phyloP scores from a whole-genome alignment of 2,329 filamentous ascomycete species.

The Coccinonectria pachysandricola region DNA sequence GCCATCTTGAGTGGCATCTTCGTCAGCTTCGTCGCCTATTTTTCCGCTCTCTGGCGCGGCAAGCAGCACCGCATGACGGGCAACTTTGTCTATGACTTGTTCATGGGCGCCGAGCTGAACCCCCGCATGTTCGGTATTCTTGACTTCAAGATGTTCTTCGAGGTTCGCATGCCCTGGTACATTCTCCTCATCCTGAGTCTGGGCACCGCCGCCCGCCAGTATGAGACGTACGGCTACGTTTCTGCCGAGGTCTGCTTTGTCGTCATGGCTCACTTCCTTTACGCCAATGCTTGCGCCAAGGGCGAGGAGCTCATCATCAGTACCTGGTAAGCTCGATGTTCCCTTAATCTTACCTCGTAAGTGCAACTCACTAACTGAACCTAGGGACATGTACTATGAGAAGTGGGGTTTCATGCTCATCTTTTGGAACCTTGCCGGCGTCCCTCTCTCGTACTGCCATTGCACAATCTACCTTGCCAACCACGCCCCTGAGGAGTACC shows the following conservation, averaged over 20 bases:
- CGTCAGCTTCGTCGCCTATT: slow-evolving; percentile 74
- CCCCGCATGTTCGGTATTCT: slow-evolving; percentile 77
- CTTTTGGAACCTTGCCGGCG: slow-evolving; percentile 92
- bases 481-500: slow-evolving; percentile 67
- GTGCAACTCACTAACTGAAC: slow-evolving; percentile 1
- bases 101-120: slow-evolving; percentile 87
- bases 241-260: slow-evolving; percentile 77
- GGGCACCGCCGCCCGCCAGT: slow-evolving; percentile 70
- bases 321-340: slow-evolving; percentile 46
- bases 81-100: slow-evolving; percentile 78
- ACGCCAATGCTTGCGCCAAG: slow-evolving; percentile 86
- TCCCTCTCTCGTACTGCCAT: slow-evolving; percentile 87
- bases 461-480: slow-evolving; percentile 84
- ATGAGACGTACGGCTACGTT: slow-evolving; percentile 76
- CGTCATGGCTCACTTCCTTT: slow-evolving; percentile 82
- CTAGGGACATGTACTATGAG: slow-evolving; percentile 84
- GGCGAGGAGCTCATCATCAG: slow-evolving; percentile 84
- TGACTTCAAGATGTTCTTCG: slow-evolving; percentile 96
- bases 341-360: neutral
- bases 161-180: slow-evolving; percentile 87
- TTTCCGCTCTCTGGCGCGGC: slow-evolving; percentile 71
- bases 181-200: slow-evolving; percentile 72
- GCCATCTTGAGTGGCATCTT: slow-evolving; percentile 85
- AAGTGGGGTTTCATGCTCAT: slow-evolving; percentile 98
- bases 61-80: slow-evolving; percentile 89